Base-by-base conservation (phyloP, 1,284 basidiomycete species). In the Pseudozyma sp. region DNA sequence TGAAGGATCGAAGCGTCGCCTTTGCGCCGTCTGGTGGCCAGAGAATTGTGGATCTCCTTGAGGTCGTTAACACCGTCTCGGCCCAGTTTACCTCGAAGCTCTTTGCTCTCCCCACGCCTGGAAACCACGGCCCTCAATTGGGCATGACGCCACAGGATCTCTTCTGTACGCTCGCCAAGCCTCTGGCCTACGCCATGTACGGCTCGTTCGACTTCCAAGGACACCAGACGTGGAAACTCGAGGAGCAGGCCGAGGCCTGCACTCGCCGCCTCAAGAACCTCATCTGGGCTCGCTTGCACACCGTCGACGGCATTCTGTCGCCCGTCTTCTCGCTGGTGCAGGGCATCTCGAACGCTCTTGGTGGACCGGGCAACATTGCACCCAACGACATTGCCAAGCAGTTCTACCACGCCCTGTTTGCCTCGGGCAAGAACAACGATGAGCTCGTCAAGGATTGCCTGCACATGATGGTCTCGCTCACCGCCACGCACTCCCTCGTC, bases 161-260 rank as follows among this genome's bases (percentile, higher is more conserved):
- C 38, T 64, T 50, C 34, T 31, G 45, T 9, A 45, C 52, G 25
- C 62, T 73, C 14, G 52, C 74, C 45, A 65, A 72, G 42, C 66
- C 74, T 4, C 74, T 76, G n/a, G 70, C 74, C 36, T 70, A 65
- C 36, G 70, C 70, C 42, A 62, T 76, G 66, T 72, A 72, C 42
- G 74, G 74, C 52, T 62, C 74, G n/a, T 76, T 66, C 39, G 70
- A 66, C 59, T 76, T 69, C 63, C 57, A 70, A 39, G 59, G 70
- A 40, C 74, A 63, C 39, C 74, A 76, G 50, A 72, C 57, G 5
- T 76, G 69, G 69, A 44, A 43, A 39, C 66, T 76, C 59, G 70
- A 76, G 52, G 70, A 76, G 42, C 43, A 66, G 54, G 47, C 65
- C 34, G 62, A 66, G 39, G 50, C 48, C 16, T 64, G 62, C 53